Evolutionary conservation across 2,329 filamentous ascomycete genomes (phyloP).

Genomic region (Tolypocladium album): DNA sequence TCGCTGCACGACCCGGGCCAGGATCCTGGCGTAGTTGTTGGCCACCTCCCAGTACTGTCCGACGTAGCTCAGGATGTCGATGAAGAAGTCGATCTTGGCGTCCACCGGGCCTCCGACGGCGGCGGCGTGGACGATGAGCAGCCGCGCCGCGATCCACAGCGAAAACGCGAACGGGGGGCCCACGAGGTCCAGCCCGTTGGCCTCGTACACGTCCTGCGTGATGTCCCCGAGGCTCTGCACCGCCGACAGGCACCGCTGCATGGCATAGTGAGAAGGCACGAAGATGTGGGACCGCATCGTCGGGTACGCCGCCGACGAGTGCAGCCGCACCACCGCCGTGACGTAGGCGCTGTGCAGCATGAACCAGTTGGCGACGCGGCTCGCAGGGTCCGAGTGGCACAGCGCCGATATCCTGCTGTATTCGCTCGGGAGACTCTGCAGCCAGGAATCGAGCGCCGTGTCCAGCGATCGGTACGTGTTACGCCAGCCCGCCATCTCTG

Average conservation of each 20-base stretch:
- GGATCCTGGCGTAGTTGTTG: slow-evolving; percentile 28
- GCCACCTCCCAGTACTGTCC: slow-evolving; percentile 34
- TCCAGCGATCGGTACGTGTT: slow-evolving; percentile 29
- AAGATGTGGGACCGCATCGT: slow-evolving; percentile 28
- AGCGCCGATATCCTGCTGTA: slow-evolving; percentile 33
- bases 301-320: slow-evolving; percentile 32
- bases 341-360: slow-evolving; percentile 35
- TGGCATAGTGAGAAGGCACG: slow-evolving; percentile 31
- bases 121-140: slow-evolving; percentile 30
- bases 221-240: slow-evolving; percentile 33
- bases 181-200: slow-evolving; percentile 28
- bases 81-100: slow-evolving; percentile 30
- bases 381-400: slow-evolving; percentile 33
- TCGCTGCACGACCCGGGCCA: slow-evolving; percentile 26
- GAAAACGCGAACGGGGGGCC: slow-evolving; percentile 33
- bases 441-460: slow-evolving; percentile 26
- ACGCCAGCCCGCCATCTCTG: slow-evolving; percentile 28
- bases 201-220: slow-evolving; percentile 30
- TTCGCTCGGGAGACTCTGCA: slow-evolving; percentile 31
- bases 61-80: slow-evolving; percentile 28
- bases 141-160: slow-evolving; percentile 29
- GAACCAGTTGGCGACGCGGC: slow-evolving; percentile 34
- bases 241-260: slow-evolving; percentile 32
- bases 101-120: slow-evolving; percentile 25
- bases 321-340: slow-evolving; percentile 30